Base-by-base conservation (phyloP, 345 rosid genomes). In the Streptanthus diversifolius region DNA sequence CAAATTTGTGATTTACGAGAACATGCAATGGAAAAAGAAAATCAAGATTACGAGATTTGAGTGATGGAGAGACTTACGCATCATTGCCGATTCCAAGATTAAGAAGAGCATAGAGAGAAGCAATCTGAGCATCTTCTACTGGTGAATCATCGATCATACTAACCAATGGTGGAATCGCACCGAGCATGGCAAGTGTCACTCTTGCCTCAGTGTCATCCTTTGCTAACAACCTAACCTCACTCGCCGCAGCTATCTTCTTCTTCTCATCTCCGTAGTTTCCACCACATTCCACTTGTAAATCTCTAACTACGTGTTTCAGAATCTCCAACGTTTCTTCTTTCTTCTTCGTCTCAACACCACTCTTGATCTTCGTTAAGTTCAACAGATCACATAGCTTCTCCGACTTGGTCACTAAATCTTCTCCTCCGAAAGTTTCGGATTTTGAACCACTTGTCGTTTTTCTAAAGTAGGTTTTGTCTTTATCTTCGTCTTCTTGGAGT, bases 11-110 rank as follows among this genome's bases (percentile, higher is more conserved):
- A 56, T 69, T 17, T 1, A 25, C 1, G 5, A 47, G 66, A 57
- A 74, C 78, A 74, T 74, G 78, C 78, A 58, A 56, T 39, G 35
- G 22, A 44, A 27, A 36, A 4, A 25, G n/a, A n/a, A 25, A 25
- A 25, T 25, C 27, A 25, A 25, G 27, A 25, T 3, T 0, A 17
- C 19, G 18, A 22, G 49, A 62, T 27, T 27, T 11, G 12, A 13
- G 5, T 0, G 14, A 33, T 11, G 14, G 54, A 66, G 5, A 39
- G 37, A 39, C 96, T 86, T 69, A 91, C 98, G 35, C 73, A 57
- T 88, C 98, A 18, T 89, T 93, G 49, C 92, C 96, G 78, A 93
- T 91, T 37, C 92, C 96, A 17, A 93, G 90, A 79, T 93, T 93
- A 45, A 93, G 96, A 68, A 93, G 75, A 30, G 97, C 91, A 17